Conservation (phyloP, 305 asterid genomes). For the Ajuga reptans region DNA sequence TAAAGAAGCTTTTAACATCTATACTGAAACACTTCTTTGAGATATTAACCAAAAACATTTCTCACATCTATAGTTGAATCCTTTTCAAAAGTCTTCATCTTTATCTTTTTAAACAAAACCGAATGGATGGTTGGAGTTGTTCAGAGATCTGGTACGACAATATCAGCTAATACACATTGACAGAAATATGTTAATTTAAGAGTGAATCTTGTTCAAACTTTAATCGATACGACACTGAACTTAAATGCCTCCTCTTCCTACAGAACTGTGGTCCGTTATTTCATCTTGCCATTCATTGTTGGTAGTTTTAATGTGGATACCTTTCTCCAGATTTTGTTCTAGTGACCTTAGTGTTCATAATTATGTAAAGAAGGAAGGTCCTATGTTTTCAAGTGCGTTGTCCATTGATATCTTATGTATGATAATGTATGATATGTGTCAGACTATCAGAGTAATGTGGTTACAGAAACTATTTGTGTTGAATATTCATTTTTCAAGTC, state of each 20-base stretch:
- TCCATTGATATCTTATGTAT: not conserved
- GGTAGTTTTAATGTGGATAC: not conserved
- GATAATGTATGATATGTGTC: too few species aligned
- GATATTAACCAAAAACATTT: conserved; percentile 5
- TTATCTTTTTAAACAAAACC: not conserved
- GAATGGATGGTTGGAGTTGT: not conserved
- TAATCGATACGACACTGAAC: not conserved
- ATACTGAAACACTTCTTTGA: not conserved
- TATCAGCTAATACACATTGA: not conserved
- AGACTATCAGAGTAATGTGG: not conserved
- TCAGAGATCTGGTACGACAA: not conserved
- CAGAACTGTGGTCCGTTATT: not conserved
- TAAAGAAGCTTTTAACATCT: conserved; percentile 9
- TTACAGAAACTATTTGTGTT: not conserved
- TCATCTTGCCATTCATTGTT: conserved; percentile 7
- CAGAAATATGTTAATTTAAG: not conserved
- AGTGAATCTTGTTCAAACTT: conserved; percentile 13
- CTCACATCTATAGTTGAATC: not conserved
- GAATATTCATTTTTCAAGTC: not conserved
- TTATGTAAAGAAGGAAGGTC: not conserved
- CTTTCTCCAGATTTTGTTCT: conserved; percentile 12
- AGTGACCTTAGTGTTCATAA: not conserved
- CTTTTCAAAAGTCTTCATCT: not conserved
- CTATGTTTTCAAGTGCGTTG: conserved; percentile 3
- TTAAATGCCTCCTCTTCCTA: not conserved